phyloP scores from a whole-genome alignment of 2,329 filamentous ascomycete genomes.

The Chaetomium sp. region DNA sequence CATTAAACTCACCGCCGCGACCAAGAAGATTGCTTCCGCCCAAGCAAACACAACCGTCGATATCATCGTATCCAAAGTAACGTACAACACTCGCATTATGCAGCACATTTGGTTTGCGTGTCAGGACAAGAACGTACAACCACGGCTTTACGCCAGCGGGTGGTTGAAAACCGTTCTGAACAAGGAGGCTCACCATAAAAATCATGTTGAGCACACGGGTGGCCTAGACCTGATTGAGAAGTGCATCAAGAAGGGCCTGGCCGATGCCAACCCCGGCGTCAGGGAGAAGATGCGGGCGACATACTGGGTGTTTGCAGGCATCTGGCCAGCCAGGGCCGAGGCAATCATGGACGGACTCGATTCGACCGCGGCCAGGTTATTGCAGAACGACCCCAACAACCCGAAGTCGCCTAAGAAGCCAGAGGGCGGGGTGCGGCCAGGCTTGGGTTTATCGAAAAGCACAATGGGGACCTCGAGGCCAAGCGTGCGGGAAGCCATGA shows the following conservation, averaged over 20 bases:
- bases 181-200: constrained; percentile 72
- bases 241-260: constrained; percentile 80
- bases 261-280: constrained; percentile 83
- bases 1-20: constrained; percentile 80
- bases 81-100: constrained; percentile 74
- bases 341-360: constrained; percentile 75
- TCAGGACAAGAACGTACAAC: constrained; percentile 90
- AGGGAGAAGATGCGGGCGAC: constrained; percentile 78
- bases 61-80: constrained; percentile 68
- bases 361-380: constrained; percentile 65
- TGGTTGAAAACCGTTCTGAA: constrained; percentile 82
- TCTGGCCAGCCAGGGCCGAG: constrained; percentile 75
- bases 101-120: constrained; percentile 77
- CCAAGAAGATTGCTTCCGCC: constrained; percentile 88
- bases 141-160: constrained; percentile 67
- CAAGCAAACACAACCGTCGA: constrained; percentile 78
- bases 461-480: constrained; percentile 53
- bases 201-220: constrained; percentile 74
- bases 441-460: constrained; percentile 56
- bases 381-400: constrained; percentile 80
- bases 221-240: constrained; percentile 81
- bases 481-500: constrained; percentile 74
- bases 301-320: constrained; percentile 74
- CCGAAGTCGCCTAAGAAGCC: constrained; percentile 59
- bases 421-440: constrained; percentile 46